Evolutionary conservation across 1,284 basidiomycete genomes (phyloP), one percentile per base, ranked within the genome.

Genomic region (Rhodofomes roseus): DNA sequence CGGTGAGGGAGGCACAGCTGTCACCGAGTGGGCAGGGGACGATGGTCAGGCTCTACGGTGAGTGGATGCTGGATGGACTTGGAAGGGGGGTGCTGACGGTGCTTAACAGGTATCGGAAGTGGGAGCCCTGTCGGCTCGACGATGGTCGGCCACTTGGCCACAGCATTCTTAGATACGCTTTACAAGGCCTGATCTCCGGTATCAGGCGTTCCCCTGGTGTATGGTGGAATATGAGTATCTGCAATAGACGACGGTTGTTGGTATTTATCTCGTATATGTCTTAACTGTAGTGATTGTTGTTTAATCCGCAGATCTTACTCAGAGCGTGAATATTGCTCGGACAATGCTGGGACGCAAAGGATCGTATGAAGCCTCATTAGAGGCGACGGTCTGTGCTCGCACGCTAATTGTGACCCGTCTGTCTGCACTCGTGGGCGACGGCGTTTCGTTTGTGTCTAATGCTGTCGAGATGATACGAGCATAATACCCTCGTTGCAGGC

Each of bases 41-140:
- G 43, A 93, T 96, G 91, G 92, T 96, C 3, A 82, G 88, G 18
- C 70, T 96, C 4, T 96, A 96, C 72, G 95, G 93, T 94, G 67
- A 63, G 89, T 80, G 1, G 48, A 11, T 16, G 20, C 16, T 20
- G 14, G 27, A 16, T 34, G 14, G 31, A 18, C n/a, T 4, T 18
- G 34, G n/a, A 36, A 11, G n/a, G 16, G 27, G 4, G 18, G 18
- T 51, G 9, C 31, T 51, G 29, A 51, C 34, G 48, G 9, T 18
- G 7, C 27, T 14, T 18, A 6, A 39, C 65, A 94, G 96, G 96
- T 60, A 77, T 98, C 14, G 95, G 96, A 20, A 85, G 87, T 51
- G 93, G 90, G 56, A 96, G 90, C 62, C 86, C 89, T 3, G 89
- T 94, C 9, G 96, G 96, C 2, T 92, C 93, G 1, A 83, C 85